These are phyloP conservation scores for Fusarium musae DNA, from an alignment of 2,329 filamentous ascomycete genomes.

Conservation along the genomic window DNA sequence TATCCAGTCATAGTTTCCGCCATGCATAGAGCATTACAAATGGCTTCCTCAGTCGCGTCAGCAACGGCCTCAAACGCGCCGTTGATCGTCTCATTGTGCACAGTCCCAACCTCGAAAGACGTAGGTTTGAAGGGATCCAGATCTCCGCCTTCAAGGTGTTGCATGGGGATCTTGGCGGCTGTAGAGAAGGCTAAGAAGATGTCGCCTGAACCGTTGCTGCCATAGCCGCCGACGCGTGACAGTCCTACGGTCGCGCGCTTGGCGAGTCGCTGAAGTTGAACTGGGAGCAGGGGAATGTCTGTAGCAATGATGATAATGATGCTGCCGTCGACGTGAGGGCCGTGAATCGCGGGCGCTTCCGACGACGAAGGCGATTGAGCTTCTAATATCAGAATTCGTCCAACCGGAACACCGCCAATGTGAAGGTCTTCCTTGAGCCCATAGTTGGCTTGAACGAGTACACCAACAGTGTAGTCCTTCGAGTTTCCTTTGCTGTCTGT, in stretches of 20 bases:
- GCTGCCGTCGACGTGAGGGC: conserved; percentile 50
- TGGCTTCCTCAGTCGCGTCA: conserved; percentile 73
- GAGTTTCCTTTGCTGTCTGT: conserved; percentile 47
- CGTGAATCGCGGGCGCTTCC: conserved; percentile 33
- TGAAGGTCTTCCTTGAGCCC: conserved; percentile 66
- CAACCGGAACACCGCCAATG: conserved; percentile 71
- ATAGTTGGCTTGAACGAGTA: conserved; percentile 74
- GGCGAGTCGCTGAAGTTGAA: conserved; percentile 60
- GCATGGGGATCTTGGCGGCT: conserved; percentile 59
- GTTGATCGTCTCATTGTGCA: conserved; percentile 70
- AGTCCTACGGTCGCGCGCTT: conserved; percentile 71
- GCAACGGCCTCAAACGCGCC: conserved; percentile 69
- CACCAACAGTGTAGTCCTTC: conserved; percentile 67
- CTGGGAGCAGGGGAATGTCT: conserved; percentile 47
- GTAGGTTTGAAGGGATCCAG: conserved; percentile 56
- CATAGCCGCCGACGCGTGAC: conserved; percentile 69
- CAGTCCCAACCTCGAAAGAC: conserved; percentile 24
- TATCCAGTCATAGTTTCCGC: conserved; percentile 68
- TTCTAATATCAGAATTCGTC: conserved; percentile 59
- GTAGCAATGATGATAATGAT: conserved; percentile 50
- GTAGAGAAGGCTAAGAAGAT: conserved; percentile 76
- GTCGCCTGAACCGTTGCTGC: conserved; percentile 71
- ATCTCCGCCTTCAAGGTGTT: conserved; percentile 44
- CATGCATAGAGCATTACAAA: conserved; percentile 72
- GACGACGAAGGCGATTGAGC: conserved; percentile 43